These are phyloP conservation scores for Dictyostelium citrinum DNA, from an alignment of 78 protist species.

Conservation along the genomic window DNA sequence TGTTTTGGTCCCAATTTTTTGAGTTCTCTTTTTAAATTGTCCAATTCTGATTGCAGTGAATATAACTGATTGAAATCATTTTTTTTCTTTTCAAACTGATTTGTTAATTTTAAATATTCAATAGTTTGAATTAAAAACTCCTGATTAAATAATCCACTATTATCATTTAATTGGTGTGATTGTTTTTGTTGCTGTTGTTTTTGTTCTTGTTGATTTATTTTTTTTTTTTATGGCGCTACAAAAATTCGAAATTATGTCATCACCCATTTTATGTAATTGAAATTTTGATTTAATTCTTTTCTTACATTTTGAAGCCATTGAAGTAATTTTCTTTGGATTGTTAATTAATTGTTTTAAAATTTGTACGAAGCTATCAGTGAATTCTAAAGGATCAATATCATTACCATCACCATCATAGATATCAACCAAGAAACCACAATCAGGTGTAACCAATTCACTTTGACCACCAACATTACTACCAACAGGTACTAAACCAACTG, in stretches of 20 bases:
- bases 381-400: neutral
- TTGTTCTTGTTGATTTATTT: neutral
- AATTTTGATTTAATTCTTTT: neutral
- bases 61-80: neutral
- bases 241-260: neutral
- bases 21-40: neutral
- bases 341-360: neutral
- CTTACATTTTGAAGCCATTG: neutral
- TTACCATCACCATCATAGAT: too few relatives aligned
- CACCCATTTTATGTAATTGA: slow-evolving; percentile 22
- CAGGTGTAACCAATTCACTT: slow-evolving; percentile 9
- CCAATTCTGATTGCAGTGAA: neutral
- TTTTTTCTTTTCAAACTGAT: neutral
- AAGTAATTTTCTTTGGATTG: slow-evolving; percentile 1
- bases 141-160: neutral
- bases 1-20: neutral
- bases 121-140: neutral
- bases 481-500: slow-evolving; percentile 55
- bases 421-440: slow-evolving; percentile 10
- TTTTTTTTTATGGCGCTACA: neutral
- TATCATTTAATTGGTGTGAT: neutral
- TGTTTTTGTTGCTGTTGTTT: neutral
- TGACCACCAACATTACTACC: slow-evolving; percentile 50
- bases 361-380: neutral
- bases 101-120: neutral